phyloP scores from a whole-genome alignment of 495 filamentous ascomycete species.

The Hypomontagnella monticulosa region DNA sequence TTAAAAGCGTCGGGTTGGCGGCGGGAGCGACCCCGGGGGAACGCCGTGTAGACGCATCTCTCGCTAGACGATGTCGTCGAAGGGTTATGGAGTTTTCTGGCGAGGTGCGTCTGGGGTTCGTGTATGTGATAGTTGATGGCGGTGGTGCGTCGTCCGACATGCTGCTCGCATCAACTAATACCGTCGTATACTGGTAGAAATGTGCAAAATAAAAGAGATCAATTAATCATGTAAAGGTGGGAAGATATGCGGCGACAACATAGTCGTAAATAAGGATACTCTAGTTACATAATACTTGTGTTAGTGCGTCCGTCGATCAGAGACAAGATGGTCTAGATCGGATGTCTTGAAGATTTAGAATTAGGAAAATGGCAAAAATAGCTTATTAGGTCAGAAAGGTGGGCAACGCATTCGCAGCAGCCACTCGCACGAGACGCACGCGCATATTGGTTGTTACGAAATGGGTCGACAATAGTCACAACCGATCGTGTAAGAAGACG shows the following conservation, averaged over 20 bases:
- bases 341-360: background rate
- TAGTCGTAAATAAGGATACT: conserved; percentile 4
- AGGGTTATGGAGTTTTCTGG: conserved; percentile 54
- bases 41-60: conserved; percentile 44
- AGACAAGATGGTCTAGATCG: background rate
- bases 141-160: conserved; percentile 43
- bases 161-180: conserved; percentile 29
- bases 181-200: conserved; percentile 33
- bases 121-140: conserved; percentile 45
- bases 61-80: conserved; percentile 51
- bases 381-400: conserved; percentile 6
- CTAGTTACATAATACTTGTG: conserved; percentile 3
- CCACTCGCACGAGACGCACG: conserved; percentile 4
- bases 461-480: conserved; percentile 20
- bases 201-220: background rate
- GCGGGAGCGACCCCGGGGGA: background rate
- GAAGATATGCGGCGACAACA: conserved; percentile 9
- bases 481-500: conserved; percentile 18
- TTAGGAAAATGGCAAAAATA: background rate
- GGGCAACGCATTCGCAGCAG: conserved; percentile 14
- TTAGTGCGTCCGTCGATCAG: conserved; percentile 18
- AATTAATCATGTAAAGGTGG: conserved; percentile 17
- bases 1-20: background rate
- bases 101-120: conserved; percentile 50
- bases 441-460: conserved; percentile 13